phyloP scores from a whole-genome alignment of 108 stramenopile species.

The Nitzschia inconspicua region DNA sequence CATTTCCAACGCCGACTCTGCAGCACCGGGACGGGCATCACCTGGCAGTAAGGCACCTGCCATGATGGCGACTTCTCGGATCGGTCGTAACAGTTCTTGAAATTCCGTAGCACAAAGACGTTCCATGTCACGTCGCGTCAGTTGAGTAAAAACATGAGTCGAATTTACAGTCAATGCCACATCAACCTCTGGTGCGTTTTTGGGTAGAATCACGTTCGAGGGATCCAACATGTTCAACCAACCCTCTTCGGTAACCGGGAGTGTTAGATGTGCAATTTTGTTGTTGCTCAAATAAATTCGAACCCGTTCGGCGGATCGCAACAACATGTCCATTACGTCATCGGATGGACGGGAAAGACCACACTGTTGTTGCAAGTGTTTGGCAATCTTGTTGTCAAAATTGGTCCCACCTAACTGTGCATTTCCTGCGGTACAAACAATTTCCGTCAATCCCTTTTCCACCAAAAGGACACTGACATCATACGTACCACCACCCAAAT shows the following conservation, averaged over 20 bases:
- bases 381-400: conserved; percentile 80
- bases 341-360: conserved; percentile 20
- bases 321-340: conserved; percentile 36
- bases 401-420: conserved; percentile 87
- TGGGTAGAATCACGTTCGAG: conserved; percentile 13
- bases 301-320: conserved; percentile 63
- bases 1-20: conserved; percentile 60
- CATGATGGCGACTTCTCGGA: conserved; percentile 84
- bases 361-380: conserved; percentile 37
- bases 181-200: not conserved
- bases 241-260: conserved; percentile 67
- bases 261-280: conserved; percentile 40
- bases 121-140: conserved; percentile 67
- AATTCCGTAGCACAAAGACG: conserved; percentile 59
- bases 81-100: conserved; percentile 56
- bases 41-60: conserved; percentile 78
- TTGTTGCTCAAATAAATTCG: conserved; percentile 74
- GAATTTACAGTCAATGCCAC: conserved; percentile 16
- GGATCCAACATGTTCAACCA: conserved; percentile 38
- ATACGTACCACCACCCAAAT: conserved; percentile 94
- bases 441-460: conserved; percentile 84
- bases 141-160: conserved; percentile 28
- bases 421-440: conserved; percentile 89
- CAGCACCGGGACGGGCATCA: conserved; percentile 68
- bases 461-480: conserved; percentile 90